Base-by-base conservation (phyloP, 495 filamentous ascomycete genomes). In the Aspergillus asperescens region DNA sequence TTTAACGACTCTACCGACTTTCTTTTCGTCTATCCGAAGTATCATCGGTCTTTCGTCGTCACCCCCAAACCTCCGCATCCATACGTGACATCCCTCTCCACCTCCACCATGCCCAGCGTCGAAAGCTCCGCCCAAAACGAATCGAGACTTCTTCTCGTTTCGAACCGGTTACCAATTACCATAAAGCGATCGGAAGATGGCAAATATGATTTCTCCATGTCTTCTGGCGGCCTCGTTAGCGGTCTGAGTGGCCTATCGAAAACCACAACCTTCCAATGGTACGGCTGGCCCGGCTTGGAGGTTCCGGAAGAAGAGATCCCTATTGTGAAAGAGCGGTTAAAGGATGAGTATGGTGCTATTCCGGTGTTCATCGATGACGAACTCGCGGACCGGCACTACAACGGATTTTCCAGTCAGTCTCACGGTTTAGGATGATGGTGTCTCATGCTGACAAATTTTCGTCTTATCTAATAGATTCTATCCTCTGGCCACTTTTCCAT, bases 401-500 rank as follows among this genome's bases (percentile, higher is more conserved):
- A 93, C 59, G 88, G 88, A 27, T 93, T 93, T 62, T 84, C 86
- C 10, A 91, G 90, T 95, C 67, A 67, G 83, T 76, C 42, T n/a
- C 4, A 20, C 18, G 19, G 23, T 18, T 2, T 47, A 10, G 32
- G 20, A 6, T 19, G 20, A 29, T 1, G 15, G 31, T 42, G 2
- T 24, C 31, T 22, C 10, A 4, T 61, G 44, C 60, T 66, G 54
- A 65, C 48, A 20, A 32, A 19, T 4, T 24, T 23, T 22, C 20
- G 12, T 38, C 24, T 15, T 51, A 13, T 29, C 34, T 55, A 5
- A 20, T 61, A 95, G 92, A 98, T 64, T 92, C 89, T 2, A 96
- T 96, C 61, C 82, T 98, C 15, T 98, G 92, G 92, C 92, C 92
- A 3, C 79, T 96, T 9, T 92, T 98, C 74, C 92, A 96, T 69